phyloP scores from a whole-genome alignment of 164 flowering plant species.

The Tetracentron sinense region DNA sequence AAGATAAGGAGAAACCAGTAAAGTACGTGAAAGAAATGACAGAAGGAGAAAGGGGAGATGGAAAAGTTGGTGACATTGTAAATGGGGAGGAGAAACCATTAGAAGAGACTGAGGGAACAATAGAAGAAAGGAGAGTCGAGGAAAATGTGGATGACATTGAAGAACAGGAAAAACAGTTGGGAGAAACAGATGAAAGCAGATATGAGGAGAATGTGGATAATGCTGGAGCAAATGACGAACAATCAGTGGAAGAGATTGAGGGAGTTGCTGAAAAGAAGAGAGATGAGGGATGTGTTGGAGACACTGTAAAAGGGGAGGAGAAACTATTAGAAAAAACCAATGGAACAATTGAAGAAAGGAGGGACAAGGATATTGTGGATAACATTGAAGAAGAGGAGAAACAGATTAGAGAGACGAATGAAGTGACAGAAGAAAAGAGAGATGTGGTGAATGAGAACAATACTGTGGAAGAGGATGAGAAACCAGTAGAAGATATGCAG shows the following conservation, averaged over 20 bases:
- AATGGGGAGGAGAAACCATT: background rate
- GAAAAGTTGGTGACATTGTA: background rate
- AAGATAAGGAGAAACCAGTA: conserved; percentile 1
- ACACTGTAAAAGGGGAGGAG: background rate
- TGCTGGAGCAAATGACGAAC: too few relatives aligned
- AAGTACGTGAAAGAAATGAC: background rate
- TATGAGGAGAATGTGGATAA: background rate
- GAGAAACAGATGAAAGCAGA: too few relatives aligned
- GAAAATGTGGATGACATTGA: background rate
- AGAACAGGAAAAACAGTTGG: too few relatives aligned
- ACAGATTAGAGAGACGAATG: background rate
- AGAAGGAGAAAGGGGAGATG: background rate
- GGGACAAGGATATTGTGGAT: background rate
- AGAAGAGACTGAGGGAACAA: background rate
- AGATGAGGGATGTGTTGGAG: background rate
- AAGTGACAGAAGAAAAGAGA: background rate
- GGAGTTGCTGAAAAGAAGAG: background rate
- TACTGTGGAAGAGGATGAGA: too few relatives aligned
- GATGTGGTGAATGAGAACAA: too few relatives aligned
- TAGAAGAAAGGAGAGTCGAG: background rate
- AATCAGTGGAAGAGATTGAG: background rate
- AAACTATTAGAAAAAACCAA: background rate
- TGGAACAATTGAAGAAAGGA: background rate
- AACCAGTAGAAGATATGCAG: background rate
- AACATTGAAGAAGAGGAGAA: background rate